Evolutionary conservation across 2,329 filamentous ascomycete genomes (phyloP).

Genomic region (Elsinoe necatrix): DNA sequence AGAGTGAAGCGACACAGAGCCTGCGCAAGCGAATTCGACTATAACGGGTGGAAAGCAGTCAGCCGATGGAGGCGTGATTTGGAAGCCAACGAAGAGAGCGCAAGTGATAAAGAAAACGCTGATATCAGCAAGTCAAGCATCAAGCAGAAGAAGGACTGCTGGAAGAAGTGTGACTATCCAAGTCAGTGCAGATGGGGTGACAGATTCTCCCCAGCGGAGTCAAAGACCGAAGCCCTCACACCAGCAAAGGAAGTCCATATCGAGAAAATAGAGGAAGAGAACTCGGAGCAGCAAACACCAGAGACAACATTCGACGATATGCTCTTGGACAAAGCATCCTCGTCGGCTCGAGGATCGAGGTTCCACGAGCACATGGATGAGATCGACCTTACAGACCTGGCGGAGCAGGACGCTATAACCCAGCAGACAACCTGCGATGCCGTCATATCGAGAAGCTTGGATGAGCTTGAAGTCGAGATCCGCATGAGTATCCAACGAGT

Average conservation of each 20-base stretch:
- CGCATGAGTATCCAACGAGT: neutral
- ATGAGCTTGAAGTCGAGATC: conserved; percentile 5
- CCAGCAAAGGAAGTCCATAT: conserved; percentile 17
- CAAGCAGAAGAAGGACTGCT: conserved; percentile 33
- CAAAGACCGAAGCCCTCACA: conserved; percentile 24
- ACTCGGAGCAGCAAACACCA: conserved; percentile 3
- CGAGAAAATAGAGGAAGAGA: neutral
- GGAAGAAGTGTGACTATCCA: conserved; percentile 39
- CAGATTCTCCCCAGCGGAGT: neutral
- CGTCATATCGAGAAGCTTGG: neutral
- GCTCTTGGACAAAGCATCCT: conserved; percentile 18
- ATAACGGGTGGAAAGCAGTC: conserved; percentile 42
- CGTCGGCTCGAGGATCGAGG: neutral
- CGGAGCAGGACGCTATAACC: no score
- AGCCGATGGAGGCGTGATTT: conserved; percentile 35
- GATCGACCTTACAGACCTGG: neutral
- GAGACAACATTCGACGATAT: conserved; percentile 26
- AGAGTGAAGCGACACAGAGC: conserved; percentile 31
- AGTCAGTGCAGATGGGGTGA: conserved; percentile 38
- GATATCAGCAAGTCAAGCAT: neutral
- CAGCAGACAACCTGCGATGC: neutral
- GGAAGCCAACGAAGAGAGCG: conserved; percentile 22
- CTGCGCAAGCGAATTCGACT: conserved; percentile 47
- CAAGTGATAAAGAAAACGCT: conserved; percentile 16
- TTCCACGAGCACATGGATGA: conserved; percentile 12